These are phyloP conservation scores for Astrephomene gubernaculifera DNA, from an alignment of 139 green algal species.

Conservation along the genomic window DNA sequence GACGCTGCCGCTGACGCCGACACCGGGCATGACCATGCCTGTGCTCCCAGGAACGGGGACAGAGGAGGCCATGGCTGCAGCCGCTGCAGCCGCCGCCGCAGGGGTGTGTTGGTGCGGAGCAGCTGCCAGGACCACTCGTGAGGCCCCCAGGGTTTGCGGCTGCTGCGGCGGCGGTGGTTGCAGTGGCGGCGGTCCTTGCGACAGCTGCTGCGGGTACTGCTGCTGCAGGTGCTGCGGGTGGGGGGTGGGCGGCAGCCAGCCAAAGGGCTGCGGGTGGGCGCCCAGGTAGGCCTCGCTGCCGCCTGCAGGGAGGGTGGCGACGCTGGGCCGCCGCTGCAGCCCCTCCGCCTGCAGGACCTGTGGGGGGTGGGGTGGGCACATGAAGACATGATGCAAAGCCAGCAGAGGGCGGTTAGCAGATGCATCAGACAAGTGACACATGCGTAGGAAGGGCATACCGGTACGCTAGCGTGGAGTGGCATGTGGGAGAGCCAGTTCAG, in stretches of 20 bases:
- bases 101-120: neutral
- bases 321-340: constrained; percentile 28
- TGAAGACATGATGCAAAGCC: neutral
- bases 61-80: no score
- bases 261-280: neutral
- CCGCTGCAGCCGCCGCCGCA: neutral
- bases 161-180: no score
- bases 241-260: constrained; percentile 12
- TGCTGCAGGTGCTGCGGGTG: constrained; percentile 40
- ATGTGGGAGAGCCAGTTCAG: no score
- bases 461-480: no score
- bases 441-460: no score
- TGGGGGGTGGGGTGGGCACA: neutral
- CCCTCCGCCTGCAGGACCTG: constrained; percentile 39
- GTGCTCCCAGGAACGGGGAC: neutral
- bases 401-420: no score
- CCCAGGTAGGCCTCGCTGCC: neutral
- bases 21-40: neutral
- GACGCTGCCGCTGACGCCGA: neutral
- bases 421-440: no score
- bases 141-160: no score
- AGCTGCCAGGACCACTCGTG: neutral
- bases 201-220: constrained; percentile 7
- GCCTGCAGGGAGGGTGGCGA: constrained; percentile 13
- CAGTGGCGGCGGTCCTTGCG: neutral